Evolutionary conservation across 495 filamentous ascomycete species (phyloP).

Genomic region (Penicillium malachiteum): DNA sequence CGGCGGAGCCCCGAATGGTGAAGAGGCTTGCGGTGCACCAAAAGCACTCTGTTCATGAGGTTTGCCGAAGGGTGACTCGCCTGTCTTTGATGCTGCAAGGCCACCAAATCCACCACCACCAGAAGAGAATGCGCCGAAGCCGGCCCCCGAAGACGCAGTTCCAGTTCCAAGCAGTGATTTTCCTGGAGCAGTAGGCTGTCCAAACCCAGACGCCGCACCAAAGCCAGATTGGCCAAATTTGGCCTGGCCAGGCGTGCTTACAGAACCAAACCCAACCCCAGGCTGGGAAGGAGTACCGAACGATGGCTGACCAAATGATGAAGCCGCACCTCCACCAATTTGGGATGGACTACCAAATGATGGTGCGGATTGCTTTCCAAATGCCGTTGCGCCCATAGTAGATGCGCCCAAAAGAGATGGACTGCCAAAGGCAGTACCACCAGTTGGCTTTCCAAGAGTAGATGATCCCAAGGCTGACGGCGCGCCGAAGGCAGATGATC

Average conservation of each 20-base stretch:
- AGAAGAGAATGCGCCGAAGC: constrained; percentile 37
- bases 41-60: constrained; percentile 5
- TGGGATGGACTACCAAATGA: constrained; percentile 27
- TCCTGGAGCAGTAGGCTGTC: constrained; percentile 32
- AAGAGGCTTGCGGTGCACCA: constrained; percentile 5
- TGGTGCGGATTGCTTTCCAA: constrained; percentile 31
- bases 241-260: constrained; percentile 29
- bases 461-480: constrained; percentile 36
- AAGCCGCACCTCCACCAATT: constrained; percentile 26
- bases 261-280: constrained; percentile 27
- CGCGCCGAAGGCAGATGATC: constrained; percentile 40
- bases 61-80: constrained; percentile 15
- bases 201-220: constrained; percentile 46
- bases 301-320: constrained; percentile 20
- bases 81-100: constrained; percentile 31
- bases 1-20: constrained; percentile 30
- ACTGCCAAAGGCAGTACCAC: constrained; percentile 37
- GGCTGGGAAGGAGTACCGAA: constrained; percentile 36
- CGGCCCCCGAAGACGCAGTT: constrained; percentile 29
- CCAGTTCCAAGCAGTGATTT: constrained; percentile 30
- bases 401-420: constrained; percentile 31
- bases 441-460: constrained; percentile 30
- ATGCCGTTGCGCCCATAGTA: constrained; percentile 35
- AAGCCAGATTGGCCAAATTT: constrained; percentile 47
- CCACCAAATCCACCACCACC: constrained; percentile 32